Conservation (phyloP, 2,329 filamentous ascomycete species). For the Cytospora mali region DNA sequence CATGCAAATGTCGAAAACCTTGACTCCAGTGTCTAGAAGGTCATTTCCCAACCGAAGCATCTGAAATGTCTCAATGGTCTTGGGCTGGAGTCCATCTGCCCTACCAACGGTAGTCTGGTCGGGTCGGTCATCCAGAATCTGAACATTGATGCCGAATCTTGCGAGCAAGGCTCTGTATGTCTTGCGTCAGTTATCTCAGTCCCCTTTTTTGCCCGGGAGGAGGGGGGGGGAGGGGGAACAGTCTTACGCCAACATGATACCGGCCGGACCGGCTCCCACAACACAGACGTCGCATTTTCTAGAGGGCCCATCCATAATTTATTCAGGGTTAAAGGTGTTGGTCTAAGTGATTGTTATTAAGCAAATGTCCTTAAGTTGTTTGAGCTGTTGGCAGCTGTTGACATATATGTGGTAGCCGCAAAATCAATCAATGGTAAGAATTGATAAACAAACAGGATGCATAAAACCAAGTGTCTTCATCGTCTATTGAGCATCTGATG, state of each 20-base stretch:
- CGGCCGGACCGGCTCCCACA: constrained; percentile 58
- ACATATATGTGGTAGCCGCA: not conserved
- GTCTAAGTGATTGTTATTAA: constrained; percentile 7
- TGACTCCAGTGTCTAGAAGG: constrained; percentile 62
- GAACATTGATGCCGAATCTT: constrained; percentile 67
- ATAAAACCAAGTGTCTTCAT: not conserved
- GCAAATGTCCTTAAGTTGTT: not conserved
- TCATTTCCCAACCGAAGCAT: constrained; percentile 67
- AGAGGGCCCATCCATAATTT: not conserved
- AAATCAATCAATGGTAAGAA: not conserved
- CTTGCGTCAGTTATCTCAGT: constrained; percentile 51
- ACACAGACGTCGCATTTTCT: constrained; percentile 44
- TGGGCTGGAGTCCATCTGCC: constrained; percentile 71
- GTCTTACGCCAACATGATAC: constrained; percentile 54
- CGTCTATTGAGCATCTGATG: not conserved
- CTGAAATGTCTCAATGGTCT: constrained; percentile 70
- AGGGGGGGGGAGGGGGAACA: constrained; percentile 7
- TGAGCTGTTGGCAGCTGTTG: not conserved
- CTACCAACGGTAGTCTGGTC: constrained; percentile 68
- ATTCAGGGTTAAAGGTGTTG: not conserved
- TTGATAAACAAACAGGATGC: not conserved
- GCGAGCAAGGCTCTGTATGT: constrained; percentile 50
- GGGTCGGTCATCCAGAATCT: constrained; percentile 68
- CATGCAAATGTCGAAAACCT: constrained; percentile 70
- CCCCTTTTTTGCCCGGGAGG: too few species aligned